phyloP scores from a whole-genome alignment of 2,329 filamentous ascomycete species.

The Verruconis gallopava region DNA sequence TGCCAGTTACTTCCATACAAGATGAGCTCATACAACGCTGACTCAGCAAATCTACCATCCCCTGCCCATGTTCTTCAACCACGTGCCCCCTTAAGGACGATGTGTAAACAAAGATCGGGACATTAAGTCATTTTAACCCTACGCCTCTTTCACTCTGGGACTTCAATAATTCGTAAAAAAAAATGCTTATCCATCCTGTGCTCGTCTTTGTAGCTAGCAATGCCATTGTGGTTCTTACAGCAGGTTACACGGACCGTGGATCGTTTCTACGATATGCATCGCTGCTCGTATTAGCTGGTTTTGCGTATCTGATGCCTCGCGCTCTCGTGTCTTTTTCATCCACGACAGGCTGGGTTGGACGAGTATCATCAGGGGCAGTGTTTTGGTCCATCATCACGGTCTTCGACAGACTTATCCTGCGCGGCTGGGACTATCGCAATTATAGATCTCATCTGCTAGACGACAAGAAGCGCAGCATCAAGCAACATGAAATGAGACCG shows the following conservation, averaged over 20 bases:
- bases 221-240: not conserved
- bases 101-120: too few species aligned
- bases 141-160: too few species aligned
- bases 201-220: not conserved
- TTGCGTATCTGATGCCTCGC: not conserved
- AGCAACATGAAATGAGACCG: too few species aligned
- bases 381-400: not conserved
- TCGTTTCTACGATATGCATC: not conserved
- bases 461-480: not conserved
- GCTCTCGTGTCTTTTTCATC: not conserved
- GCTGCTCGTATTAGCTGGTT: not conserved
- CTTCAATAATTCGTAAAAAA: too few species aligned
- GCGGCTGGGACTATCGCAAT: not conserved
- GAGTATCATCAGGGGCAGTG: not conserved
- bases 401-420: not conserved
- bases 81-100: too few species aligned
- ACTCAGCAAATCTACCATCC: too few species aligned
- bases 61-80: too few species aligned
- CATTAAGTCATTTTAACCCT: too few species aligned
- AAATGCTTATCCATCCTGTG: not conserved
- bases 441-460: not conserved
- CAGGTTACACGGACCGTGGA: not conserved
- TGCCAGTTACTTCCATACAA: too few species aligned
- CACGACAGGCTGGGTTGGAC: not conserved
- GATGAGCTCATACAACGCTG: too few species aligned